Percentiles rank a stretch among this genome's conserved stretches.
Evolutionary conservation across 2,329 filamentous ascomycete species (phyloP).

Genomic region (Alternaria viburni): DNA sequence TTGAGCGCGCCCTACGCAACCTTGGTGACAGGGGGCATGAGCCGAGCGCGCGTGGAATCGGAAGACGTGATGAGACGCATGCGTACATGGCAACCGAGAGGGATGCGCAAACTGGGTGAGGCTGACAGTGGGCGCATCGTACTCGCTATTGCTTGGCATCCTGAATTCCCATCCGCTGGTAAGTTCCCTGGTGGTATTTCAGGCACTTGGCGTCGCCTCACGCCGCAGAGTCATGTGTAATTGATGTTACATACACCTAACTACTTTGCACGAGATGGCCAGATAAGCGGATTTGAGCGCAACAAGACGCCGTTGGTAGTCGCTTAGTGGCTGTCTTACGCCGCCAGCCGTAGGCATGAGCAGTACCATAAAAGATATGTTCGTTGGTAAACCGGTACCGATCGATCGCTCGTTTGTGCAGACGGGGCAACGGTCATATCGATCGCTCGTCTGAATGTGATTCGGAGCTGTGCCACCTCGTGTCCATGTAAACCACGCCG

Average conservation of each 20-base stretch:
- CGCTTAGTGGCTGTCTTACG: neutral
- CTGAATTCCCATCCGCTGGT: neutral
- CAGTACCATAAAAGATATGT: neutral
- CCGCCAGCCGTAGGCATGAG: neutral
- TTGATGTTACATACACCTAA: neutral
- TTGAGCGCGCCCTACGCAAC: neutral
- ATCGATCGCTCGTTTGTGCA: neutral
- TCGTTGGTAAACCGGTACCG: neutral
- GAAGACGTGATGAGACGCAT: neutral
- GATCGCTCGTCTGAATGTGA: neutral
- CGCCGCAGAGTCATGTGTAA: neutral
- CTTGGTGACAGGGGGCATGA: neutral
- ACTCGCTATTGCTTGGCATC: neutral
- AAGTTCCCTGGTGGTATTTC: neutral
- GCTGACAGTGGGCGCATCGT: neutral
- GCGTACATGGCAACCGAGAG: neutral
- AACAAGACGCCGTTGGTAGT: neutral
- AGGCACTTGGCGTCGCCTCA: neutral
- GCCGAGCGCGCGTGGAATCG: neutral
- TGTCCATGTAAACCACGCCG: slow-evolving; percentile 6
- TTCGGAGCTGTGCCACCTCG: neutral
- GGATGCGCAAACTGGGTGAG: neutral
- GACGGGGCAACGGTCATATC: neutral
- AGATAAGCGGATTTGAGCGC: neutral
- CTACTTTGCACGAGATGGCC: neutral